Base-by-base conservation (phyloP, 441 rosid genomes). In the Brassica balearica region DNA sequence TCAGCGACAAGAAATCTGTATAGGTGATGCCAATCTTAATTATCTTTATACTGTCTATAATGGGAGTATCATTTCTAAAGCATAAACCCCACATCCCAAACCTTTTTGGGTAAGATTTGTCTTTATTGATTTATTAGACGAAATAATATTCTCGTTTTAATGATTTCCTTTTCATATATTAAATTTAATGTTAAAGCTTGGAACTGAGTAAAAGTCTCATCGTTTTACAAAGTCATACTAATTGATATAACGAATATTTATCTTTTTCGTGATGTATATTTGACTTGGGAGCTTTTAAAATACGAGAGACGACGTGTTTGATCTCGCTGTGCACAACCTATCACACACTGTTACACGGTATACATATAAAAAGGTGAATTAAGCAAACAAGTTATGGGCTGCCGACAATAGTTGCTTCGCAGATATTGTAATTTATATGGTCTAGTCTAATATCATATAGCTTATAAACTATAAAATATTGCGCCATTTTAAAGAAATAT, bases 311-410 rank as follows among this genome's bases (percentile, higher is more conserved):
- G 71, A 73, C 82, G 71, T 73, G 82, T 73, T 68, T 62, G 66
- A 17, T 73, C 66, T 62, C 71, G 78, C 69, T 79, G 71, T 68
- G 67, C 70, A 68, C 74, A 68, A 73, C 71, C 71, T 79, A 73
- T 69, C 61, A 17, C 82, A 79, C 65, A 51, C 60, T 63, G 41
- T 68, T 62, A 34, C 60, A 68, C 38, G 61, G 27, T 58, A 53
- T 23, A 53, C 60, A 55, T 55, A 62, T 23, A 62, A 61, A 61
- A 34, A 53, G 22, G 20, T 7, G 5, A 36, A 23, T 68, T 73
- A 68, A 62, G 66, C 36, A 74, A 62, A 74, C 59, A 79, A 62
- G 68, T 74, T 73, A 79, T 79, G 82, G 72, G 75, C 27, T 41
- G 56, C 72, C 75, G 79, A 74, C 75, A 69, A 27, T 56, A 17